Conservation (phyloP, 768 basidiomycete species). For the Amanita pallidorosea region DNA sequence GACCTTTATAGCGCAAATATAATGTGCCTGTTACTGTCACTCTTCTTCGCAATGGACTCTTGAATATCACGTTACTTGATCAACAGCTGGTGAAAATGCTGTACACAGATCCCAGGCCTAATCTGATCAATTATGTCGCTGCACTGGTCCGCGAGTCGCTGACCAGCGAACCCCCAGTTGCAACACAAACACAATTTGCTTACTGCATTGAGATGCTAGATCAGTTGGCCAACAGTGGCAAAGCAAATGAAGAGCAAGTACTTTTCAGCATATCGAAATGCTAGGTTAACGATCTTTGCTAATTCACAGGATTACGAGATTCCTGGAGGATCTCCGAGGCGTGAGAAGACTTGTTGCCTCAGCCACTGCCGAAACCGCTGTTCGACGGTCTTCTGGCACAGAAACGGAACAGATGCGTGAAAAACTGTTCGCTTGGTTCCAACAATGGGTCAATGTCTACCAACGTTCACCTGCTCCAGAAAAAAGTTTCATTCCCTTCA, state of each 20-base stretch:
- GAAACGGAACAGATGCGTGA: slow-evolving; percentile 70
- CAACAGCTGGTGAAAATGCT: slow-evolving; percentile 84
- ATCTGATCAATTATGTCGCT: slow-evolving; percentile 70
- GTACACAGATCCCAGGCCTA: slow-evolving; percentile 66
- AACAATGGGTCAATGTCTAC: slow-evolving; percentile 94
- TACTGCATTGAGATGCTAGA: slow-evolving; percentile 74
- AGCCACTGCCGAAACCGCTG: slow-evolving; percentile 24
- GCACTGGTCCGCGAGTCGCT: slow-evolving; percentile 81
- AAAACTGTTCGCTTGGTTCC: slow-evolving; percentile 71
- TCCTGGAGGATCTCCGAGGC: slow-evolving; percentile 78
- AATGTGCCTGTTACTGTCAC: slow-evolving; percentile 92
- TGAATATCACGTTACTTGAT: slow-evolving; percentile 72
- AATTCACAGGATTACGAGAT: slow-evolving; percentile 49
- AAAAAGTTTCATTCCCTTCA: slow-evolving; percentile 92
- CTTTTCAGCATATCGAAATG: not conserved
- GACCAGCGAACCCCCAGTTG: slow-evolving; percentile 69
- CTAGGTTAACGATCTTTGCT: slow-evolving; percentile 5
- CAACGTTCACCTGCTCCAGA: slow-evolving; percentile 86
- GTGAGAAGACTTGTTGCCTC: slow-evolving; percentile 38
- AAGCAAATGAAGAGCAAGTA: slow-evolving; percentile 82
- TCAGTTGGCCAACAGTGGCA: slow-evolving; percentile 61
- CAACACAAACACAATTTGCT: slow-evolving; percentile 69
- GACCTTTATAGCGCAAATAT: slow-evolving; percentile 68
- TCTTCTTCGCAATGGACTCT: slow-evolving; percentile 73
- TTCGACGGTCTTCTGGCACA: slow-evolving; percentile 41